Base-by-base conservation (phyloP, 2,329 filamentous ascomycete genomes). In the Aureobasidium sp. region DNA sequence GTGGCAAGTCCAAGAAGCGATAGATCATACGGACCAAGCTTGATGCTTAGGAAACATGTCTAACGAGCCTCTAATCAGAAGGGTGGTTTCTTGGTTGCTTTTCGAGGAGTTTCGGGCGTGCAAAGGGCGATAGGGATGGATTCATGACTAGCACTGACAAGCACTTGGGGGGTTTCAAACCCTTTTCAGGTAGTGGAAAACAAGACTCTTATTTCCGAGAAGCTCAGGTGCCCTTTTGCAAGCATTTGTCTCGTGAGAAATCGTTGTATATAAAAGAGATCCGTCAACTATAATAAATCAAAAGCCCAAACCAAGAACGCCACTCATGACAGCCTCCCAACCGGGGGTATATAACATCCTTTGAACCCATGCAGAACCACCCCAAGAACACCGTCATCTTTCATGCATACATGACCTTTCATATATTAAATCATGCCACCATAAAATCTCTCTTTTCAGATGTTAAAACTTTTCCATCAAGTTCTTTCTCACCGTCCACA, bases 401-500 rank as follows among this genome's bases (percentile, higher is more conserved):
- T 48, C 45, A 48, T 48, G 27, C 41, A 30, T 30, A 16, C 45
- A 30, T 48, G 27, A 16, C 10, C 13, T 27, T n/a, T 7, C 30
- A 16, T 48, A 16, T 48, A 48, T 48, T n/a, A 10, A 45, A 45
- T 45, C 10, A 45, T 14, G 21, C 21, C 13, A 27, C 25, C 42
- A 45, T 29, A 10, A 16, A 21, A 44, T 45, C 10, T 44, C 50
- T 16, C 14, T 5, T 16, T 25, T 5, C 5, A 44, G 5, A 44
- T 25, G 6, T 5, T 9, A 44, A 13, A 84, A 88, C 70, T 85
- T 89, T 81, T 95, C 91, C 88, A 96, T 92, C 65, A 96, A 77
- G 67, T 89, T 91, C 80, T 82, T 89, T 65, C 89, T 79, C 11
- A 92, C 90, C 0, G 92, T 97, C 93, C 92, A 97, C 90, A 97